A percentile compares a stretch with the other conserved stretches of the same genome.
These are phyloP conservation scores for Rosellinia necatrix DNA, from an alignment of 2,329 filamentous ascomycete species.

Conservation along the genomic window DNA sequence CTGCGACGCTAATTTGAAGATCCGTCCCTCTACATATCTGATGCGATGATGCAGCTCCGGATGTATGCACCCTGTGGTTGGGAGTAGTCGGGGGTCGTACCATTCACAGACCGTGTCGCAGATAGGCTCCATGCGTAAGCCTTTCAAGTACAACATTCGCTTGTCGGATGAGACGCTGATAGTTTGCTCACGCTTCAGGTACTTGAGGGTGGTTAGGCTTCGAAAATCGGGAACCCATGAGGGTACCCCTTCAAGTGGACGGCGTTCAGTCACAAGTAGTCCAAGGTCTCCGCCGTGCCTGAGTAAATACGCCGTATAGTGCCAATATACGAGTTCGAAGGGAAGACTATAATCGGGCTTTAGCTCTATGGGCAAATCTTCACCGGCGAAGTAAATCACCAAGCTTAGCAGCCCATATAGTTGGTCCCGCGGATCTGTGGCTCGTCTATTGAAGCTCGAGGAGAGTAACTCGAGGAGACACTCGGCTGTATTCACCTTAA, in stretches of 20 bases:
- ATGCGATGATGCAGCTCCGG: slow-evolving; percentile 12
- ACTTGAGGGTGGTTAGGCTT: not conserved
- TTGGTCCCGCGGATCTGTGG: slow-evolving; percentile 15
- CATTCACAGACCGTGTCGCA: slow-evolving; percentile 16
- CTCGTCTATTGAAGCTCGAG: not conserved
- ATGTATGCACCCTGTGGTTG: not conserved
- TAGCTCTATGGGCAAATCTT: slow-evolving; percentile 23
- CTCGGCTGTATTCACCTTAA: not conserved
- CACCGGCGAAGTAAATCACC: not conserved
- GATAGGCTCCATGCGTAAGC: slow-evolving; percentile 19
- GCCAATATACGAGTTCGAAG: slow-evolving; percentile 28
- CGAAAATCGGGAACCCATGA: slow-evolving; percentile 35
- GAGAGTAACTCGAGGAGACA: slow-evolving; percentile 5
- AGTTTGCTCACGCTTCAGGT: not conserved
- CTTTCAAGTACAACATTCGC: slow-evolving; percentile 18
- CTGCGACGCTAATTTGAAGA: slow-evolving; percentile 20
- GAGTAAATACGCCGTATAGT: slow-evolving; percentile 24
- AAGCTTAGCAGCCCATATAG: slow-evolving; percentile 10
- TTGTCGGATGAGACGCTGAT: slow-evolving; percentile 24
- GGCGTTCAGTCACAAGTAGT: slow-evolving; percentile 7
- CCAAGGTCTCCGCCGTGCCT: slow-evolving; percentile 11
- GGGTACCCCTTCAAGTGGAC: slow-evolving; percentile 19
- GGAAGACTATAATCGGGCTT: slow-evolving; percentile 25
- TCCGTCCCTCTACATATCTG: slow-evolving; percentile 14
- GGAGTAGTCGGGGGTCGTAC: not conserved